These are phyloP conservation scores for Geum urbanum DNA, from an alignment of 306 rosid genomes.

Conservation along the genomic window DNA sequence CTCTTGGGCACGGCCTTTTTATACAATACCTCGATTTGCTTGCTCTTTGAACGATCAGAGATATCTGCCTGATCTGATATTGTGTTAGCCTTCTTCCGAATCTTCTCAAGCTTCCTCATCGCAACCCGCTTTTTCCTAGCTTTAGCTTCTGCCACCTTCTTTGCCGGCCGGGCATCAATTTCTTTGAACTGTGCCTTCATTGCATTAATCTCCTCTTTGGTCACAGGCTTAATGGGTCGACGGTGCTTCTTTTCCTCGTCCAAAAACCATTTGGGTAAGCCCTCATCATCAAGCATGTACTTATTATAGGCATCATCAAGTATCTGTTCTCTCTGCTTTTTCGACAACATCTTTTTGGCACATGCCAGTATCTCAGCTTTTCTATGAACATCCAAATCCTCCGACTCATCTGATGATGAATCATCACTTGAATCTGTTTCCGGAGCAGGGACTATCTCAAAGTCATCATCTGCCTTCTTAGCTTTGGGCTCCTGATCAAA, in stretches of 20 bases:
- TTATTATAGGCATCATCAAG: slow-evolving; percentile 80
- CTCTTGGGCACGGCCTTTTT: slow-evolving; percentile 64
- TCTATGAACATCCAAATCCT: slow-evolving; percentile 36
- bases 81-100: slow-evolving; percentile 85
- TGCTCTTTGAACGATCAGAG: slow-evolving; percentile 71
- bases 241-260: slow-evolving; percentile 87
- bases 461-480: slow-evolving; percentile 45
- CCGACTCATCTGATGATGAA: slow-evolving; percentile 65
- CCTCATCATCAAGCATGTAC: slow-evolving; percentile 72
- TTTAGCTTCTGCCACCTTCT: slow-evolving; percentile 53
- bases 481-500: slow-evolving; percentile 21
- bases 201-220: slow-evolving; percentile 77
- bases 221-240: slow-evolving; percentile 59
- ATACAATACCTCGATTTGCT: slow-evolving; percentile 77
- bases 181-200: slow-evolving; percentile 79
- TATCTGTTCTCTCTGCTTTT: slow-evolving; percentile 61
- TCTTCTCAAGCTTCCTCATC: slow-evolving; percentile 79
- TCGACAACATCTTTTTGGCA: slow-evolving; percentile 79
- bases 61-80: slow-evolving; percentile 92
- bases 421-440: slow-evolving; percentile 80
- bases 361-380: slow-evolving; percentile 83
- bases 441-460: slow-evolving; percentile 81
- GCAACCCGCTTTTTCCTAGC: slow-evolving; percentile 79
- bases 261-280: slow-evolving; percentile 83
- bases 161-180: slow-evolving; percentile 79